Evolutionary conservation across 805 yeast species (phyloP).

Genomic region (Candida methanosorbosa): DNA sequence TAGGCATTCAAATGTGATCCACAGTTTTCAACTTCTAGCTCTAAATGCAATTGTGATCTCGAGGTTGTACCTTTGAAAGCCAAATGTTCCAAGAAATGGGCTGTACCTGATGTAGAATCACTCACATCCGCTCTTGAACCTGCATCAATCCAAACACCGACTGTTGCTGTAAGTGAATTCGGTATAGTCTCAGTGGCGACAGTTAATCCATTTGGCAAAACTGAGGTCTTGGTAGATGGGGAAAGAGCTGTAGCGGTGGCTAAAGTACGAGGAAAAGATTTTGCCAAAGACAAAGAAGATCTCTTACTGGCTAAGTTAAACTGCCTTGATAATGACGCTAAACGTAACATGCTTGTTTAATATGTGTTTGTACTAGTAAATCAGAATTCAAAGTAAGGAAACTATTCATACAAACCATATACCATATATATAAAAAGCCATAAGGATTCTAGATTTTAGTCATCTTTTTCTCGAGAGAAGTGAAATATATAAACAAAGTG

Average conservation of each 20-base stretch:
- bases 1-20: slow-evolving; percentile 99
- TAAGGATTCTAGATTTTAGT: too few species aligned
- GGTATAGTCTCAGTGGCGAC: slow-evolving; percentile 90
- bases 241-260: slow-evolving; percentile 23
- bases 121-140: slow-evolving; percentile 93
- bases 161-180: slow-evolving; percentile 87
- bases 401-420: too few species aligned
- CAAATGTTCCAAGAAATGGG: slow-evolving; percentile 93
- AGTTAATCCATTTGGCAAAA: slow-evolving; percentile 83
- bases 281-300: too few species aligned
- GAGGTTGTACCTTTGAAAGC: slow-evolving; percentile 90
- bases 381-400: too few species aligned
- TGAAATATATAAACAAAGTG: too few species aligned
- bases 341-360: background rate
- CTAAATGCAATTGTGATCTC: slow-evolving; percentile 76
- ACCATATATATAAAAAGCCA: too few species aligned
- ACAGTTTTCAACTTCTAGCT: slow-evolving; percentile 88
- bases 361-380: background rate
- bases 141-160: slow-evolving; percentile 97
- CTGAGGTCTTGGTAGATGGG: slow-evolving; percentile 56
- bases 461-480: too few species aligned
- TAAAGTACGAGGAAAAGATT: slow-evolving; percentile 5
- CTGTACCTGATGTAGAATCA: slow-evolving; percentile 82
- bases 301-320: too few species aligned
- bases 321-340: too few species aligned